Percentiles rank a stretch among this genome's conserved stretches.
Conservation (phyloP, 352 stramenopile species). For the Pythium folliculosum region DNA sequence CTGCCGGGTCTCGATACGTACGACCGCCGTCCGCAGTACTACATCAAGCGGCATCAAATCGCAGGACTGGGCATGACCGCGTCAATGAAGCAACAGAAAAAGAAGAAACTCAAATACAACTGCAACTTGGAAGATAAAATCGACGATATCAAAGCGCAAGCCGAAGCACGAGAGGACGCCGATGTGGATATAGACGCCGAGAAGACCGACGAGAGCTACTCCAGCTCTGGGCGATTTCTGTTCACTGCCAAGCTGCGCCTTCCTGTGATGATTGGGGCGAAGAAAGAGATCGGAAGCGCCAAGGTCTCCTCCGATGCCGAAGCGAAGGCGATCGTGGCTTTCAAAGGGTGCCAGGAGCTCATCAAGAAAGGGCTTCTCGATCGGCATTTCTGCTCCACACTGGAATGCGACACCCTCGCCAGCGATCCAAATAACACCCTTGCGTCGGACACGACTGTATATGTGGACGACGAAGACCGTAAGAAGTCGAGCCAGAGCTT, state of each 20-base stretch:
- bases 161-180: constrained; percentile 27
- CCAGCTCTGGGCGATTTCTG: constrained; percentile 39
- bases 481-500: constrained; percentile 23
- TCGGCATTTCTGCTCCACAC: constrained; percentile 66
- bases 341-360: constrained; percentile 76
- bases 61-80: constrained; percentile 40
- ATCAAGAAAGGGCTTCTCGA: constrained; percentile 72
- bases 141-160: constrained; percentile 55
- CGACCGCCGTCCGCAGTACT: constrained; percentile 76
- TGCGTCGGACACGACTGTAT: constrained; percentile 12
- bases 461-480: constrained; percentile 24
- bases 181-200: constrained; percentile 14
- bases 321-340: constrained; percentile 83
- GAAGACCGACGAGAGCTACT: constrained; percentile 10
- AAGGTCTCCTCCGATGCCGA: constrained; percentile 59
- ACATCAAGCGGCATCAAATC: constrained; percentile 67
- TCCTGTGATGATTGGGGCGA: constrained; percentile 56
- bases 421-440: constrained; percentile 30
- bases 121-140: constrained; percentile 80
- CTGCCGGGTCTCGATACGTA: constrained; percentile 82
- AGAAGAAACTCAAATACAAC: constrained; percentile 83
- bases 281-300: constrained; percentile 63
- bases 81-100: constrained; percentile 59
- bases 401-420: constrained; percentile 48
- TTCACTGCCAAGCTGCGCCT: constrained; percentile 69